Evolutionary conservation across 306 rosid species (phyloP).

Genomic region (Cicer bijugum): DNA sequence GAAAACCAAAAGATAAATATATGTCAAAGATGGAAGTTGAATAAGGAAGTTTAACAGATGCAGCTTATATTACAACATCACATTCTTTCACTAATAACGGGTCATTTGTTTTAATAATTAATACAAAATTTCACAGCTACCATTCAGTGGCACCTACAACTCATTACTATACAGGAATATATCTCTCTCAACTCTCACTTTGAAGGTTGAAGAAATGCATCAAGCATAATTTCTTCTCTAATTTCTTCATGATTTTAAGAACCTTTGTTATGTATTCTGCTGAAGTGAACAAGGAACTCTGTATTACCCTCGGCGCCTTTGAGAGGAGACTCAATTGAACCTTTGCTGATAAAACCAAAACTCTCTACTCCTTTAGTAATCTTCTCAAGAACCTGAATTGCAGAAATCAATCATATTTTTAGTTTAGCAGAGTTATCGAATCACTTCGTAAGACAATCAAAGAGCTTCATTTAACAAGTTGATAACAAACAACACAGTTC

Average conservation of each 20-base stretch:
- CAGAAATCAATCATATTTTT: slow-evolving; percentile 22
- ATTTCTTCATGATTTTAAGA: slow-evolving; percentile 4
- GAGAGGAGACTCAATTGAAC: slow-evolving; percentile 86
- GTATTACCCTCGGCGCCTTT: slow-evolving; percentile 95
- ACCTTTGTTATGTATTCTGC: slow-evolving; percentile 42
- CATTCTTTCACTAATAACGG: background rate
- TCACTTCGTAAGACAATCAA: background rate
- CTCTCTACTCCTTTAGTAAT: slow-evolving; percentile 81
- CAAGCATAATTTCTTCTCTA: background rate
- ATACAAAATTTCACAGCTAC: slow-evolving; percentile 38
- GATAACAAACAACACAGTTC: slow-evolving; percentile 5
- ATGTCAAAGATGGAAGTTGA: too few species aligned
- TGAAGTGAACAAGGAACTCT: slow-evolving; percentile 83
- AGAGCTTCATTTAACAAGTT: background rate
- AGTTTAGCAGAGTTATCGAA: background rate
- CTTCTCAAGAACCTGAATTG: slow-evolving; percentile 75
- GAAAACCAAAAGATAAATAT: background rate
- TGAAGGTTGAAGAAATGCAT: slow-evolving; percentile 25
- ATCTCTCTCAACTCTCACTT: slow-evolving; percentile 12
- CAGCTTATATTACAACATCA: slow-evolving; percentile 1
- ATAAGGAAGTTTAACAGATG: background rate
- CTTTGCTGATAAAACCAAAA: slow-evolving; percentile 75
- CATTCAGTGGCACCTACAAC: slow-evolving; percentile 27
- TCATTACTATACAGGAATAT: slow-evolving; percentile 25
- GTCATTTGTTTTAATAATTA: slow-evolving; percentile 22